Evolutionary conservation across 2,329 filamentous ascomycete genomes (phyloP).

Genomic region (Tolypocladium guangdongense): DNA sequence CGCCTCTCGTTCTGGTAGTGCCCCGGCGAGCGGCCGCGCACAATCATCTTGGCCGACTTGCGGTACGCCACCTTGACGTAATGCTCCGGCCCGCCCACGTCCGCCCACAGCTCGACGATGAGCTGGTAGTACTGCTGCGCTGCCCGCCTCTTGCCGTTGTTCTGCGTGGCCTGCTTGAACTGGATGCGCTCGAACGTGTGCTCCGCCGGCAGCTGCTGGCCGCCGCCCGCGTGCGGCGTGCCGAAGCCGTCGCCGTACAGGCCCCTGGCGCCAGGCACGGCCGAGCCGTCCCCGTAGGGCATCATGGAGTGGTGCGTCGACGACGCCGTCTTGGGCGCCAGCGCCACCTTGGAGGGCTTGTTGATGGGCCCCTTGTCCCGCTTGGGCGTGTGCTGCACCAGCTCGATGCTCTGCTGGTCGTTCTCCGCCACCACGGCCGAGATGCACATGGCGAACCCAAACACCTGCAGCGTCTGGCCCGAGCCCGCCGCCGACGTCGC

Average conservation of each 20-base stretch:
- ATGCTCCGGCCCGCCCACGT: conserved; percentile 44
- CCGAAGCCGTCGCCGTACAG: conserved; percentile 33
- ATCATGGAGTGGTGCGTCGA: conserved; percentile 33
- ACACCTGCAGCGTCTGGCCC: conserved; percentile 49
- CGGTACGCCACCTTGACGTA: conserved; percentile 62
- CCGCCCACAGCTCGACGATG: conserved; percentile 72
- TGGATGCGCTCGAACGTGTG: conserved; percentile 79
- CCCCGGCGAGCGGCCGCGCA: conserved; percentile 73
- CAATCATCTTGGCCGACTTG: conserved; percentile 73
- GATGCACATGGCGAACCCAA: conserved; percentile 72
- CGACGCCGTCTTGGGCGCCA: conserved; percentile 58
- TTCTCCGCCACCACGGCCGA: conserved; percentile 72
- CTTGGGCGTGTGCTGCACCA: conserved; percentile 87
- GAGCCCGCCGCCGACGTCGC: neutral
- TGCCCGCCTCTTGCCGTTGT: conserved; percentile 83
- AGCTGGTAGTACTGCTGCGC: conserved; percentile 90
- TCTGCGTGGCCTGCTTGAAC: conserved; percentile 88
- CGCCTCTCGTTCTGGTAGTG: conserved; percentile 66
- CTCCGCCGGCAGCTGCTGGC: conserved; percentile 35
- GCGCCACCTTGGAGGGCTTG: conserved; percentile 57
- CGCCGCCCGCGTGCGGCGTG: conserved; percentile 13
- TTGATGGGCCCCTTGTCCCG: conserved; percentile 77
- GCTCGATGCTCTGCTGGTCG: conserved; percentile 64
- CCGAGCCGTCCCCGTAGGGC: conserved; percentile 29
- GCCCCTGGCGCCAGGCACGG: conserved; percentile 12